Evolutionary conservation across 106 monocot genomes (phyloP).

Genomic region (Posidonia australis): DNA sequence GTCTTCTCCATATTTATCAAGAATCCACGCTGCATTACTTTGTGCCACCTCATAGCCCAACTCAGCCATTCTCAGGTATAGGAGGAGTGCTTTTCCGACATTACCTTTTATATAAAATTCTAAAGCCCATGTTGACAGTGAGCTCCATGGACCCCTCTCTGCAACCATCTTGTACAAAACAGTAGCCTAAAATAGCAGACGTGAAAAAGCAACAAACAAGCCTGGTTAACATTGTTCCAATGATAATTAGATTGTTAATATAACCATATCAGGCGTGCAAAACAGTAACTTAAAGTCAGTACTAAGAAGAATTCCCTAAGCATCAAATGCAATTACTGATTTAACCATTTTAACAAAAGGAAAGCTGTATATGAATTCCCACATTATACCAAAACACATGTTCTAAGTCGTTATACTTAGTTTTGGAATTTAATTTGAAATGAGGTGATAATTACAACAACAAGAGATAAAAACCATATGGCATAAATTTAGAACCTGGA

Average conservation of each 20-base stretch:
- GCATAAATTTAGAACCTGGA: not conserved
- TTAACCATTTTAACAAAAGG: no score
- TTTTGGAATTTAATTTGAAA: no score
- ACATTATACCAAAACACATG: no score
- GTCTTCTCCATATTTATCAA: conserved; percentile 80
- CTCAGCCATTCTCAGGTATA: conserved; percentile 95
- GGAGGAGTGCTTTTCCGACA: conserved; percentile 68
- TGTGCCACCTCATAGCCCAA: conserved; percentile 94
- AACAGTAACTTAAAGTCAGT: no score
- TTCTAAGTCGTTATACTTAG: no score
- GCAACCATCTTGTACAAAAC: conserved; percentile 68
- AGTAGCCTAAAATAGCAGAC: conserved; percentile 42
- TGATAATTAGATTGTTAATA: not conserved
- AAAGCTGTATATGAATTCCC: no score
- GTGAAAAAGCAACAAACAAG: not conserved
- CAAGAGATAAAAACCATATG: not conserved
- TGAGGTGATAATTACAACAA: not conserved
- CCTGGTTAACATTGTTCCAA: not conserved
- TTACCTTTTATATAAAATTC: conserved; percentile 85
- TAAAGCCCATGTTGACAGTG: conserved; percentile 79
- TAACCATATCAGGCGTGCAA: no score
- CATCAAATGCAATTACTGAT: no score
- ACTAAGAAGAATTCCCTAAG: no score
- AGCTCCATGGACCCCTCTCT: conserved; percentile 94
- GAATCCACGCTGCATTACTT: conserved; percentile 99